A percentile compares a stretch with the other conserved stretches of the same genome.
Conservation (phyloP, 495 filamentous ascomycete species). For the Penicillium verhagenii region DNA sequence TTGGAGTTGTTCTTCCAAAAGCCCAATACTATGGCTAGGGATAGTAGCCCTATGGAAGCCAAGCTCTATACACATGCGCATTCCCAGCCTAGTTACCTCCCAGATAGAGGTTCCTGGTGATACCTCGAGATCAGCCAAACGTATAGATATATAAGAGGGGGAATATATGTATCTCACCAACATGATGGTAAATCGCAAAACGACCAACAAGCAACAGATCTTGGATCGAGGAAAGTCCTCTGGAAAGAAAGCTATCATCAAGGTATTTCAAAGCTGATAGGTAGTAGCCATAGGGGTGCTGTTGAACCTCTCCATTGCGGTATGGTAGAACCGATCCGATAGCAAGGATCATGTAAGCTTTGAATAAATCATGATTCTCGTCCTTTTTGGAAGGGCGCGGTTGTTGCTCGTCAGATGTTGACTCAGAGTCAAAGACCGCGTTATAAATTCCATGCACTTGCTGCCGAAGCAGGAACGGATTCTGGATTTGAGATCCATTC, state of each 20-base stretch:
- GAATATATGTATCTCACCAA: constrained; percentile 12
- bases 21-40: neutral
- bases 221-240: constrained; percentile 28
- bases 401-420: neutral
- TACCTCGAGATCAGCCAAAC: neutral
- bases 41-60: constrained; percentile 20
- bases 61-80: constrained; percentile 30
- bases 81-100: constrained; percentile 26
- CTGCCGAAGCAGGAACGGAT: constrained; percentile 26
- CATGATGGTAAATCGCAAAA: constrained; percentile 33
- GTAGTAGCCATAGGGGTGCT: constrained; percentile 32
- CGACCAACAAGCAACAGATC: constrained; percentile 25
- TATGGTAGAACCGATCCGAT: constrained; percentile 25
- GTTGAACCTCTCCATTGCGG: constrained; percentile 14
- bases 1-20: constrained; percentile 26
- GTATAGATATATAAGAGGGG: neutral
- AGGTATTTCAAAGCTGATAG: constrained; percentile 26
- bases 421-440: constrained; percentile 6
- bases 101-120: constrained; percentile 27
- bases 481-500: constrained; percentile 26
- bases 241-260: constrained; percentile 15
- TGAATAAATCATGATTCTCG: constrained; percentile 19
- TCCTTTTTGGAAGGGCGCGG: neutral
- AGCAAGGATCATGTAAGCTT: constrained; percentile 30
- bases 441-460: constrained; percentile 17